Conservation (phyloP, 495 filamentous ascomycete genomes). For the Talaromyces liani region DNA sequence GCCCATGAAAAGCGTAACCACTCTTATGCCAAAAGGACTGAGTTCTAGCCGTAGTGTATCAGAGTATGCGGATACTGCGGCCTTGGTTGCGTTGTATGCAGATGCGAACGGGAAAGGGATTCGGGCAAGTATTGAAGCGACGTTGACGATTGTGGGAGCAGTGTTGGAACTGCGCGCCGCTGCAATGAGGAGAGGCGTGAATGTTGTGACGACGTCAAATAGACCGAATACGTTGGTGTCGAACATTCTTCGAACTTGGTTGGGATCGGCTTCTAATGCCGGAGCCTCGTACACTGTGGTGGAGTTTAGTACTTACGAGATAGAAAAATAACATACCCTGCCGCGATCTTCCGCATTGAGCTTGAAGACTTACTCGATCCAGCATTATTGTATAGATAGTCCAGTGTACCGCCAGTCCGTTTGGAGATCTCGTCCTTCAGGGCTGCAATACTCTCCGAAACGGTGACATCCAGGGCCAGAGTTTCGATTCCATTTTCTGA, state of each 20-base stretch:
- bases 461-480: not conserved
- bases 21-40: slow-evolving; percentile 45
- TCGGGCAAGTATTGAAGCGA: not conserved
- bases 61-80: slow-evolving; percentile 16
- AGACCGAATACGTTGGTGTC: slow-evolving; percentile 35
- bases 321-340: not conserved
- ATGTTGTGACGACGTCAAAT: slow-evolving; percentile 28
- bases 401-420: slow-evolving; percentile 18
- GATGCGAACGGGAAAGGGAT: not conserved
- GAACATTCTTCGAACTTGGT: slow-evolving; percentile 24
- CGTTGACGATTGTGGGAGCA: not conserved
- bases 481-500: not conserved
- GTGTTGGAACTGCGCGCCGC: not conserved
- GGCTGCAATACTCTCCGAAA: slow-evolving; percentile 7
- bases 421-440: slow-evolving; percentile 9
- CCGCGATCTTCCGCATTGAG: not conserved
- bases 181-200: slow-evolving; percentile 25
- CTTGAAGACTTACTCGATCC: slow-evolving; percentile 11
- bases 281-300: slow-evolving; percentile 19
- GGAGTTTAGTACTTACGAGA: not conserved
- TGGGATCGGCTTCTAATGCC: slow-evolving; percentile 24
- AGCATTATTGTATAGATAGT: slow-evolving; percentile 36
- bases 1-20: slow-evolving; percentile 35
- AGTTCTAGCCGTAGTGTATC: slow-evolving; percentile 31
- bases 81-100: slow-evolving; percentile 20